Conservation (phyloP, 164 flowering plant genomes). For the Cinnamomum micranthum region DNA sequence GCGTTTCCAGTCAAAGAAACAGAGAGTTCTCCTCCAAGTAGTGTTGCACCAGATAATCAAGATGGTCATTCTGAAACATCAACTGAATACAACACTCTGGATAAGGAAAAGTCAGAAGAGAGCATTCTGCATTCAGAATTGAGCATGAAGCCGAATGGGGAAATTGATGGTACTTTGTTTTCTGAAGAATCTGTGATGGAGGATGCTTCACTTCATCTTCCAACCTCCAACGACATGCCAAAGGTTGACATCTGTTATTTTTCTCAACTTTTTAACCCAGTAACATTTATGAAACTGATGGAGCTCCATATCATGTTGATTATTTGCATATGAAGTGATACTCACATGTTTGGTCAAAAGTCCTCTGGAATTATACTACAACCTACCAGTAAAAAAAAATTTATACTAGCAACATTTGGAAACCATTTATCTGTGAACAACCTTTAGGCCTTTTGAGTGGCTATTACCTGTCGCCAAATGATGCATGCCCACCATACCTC, state of each 20-base stretch:
- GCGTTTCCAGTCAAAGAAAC: constrained; percentile 18
- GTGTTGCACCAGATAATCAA: constrained; percentile 21
- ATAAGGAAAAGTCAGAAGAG: constrained; percentile 8
- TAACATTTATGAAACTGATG: background rate
- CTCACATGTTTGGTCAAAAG: background rate
- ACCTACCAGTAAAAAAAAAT: background rate
- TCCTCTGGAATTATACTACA: background rate
- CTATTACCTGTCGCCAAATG: background rate
- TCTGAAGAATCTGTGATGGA: constrained; percentile 21
- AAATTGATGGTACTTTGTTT: constrained; percentile 15
- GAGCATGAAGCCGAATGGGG: constrained; percentile 21
- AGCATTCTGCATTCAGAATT: constrained; percentile 14
- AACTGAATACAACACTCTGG: constrained; percentile 26
- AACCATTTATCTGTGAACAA: background rate
- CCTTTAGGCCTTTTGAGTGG: background rate
- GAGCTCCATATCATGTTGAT: background rate
- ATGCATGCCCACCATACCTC: too few relatives aligned
- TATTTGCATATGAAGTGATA: background rate
- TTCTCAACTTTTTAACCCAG: background rate
- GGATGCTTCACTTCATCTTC: constrained; percentile 15
- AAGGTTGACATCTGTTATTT: constrained; percentile 28
- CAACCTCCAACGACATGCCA: constrained; percentile 17
- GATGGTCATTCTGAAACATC: constrained; percentile 20
- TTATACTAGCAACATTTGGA: background rate
- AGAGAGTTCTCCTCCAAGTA: constrained; percentile 17